phyloP scores from a whole-genome alignment of 108 stramenopile genomes.

The Pseudonitzschia multiseries region DNA sequence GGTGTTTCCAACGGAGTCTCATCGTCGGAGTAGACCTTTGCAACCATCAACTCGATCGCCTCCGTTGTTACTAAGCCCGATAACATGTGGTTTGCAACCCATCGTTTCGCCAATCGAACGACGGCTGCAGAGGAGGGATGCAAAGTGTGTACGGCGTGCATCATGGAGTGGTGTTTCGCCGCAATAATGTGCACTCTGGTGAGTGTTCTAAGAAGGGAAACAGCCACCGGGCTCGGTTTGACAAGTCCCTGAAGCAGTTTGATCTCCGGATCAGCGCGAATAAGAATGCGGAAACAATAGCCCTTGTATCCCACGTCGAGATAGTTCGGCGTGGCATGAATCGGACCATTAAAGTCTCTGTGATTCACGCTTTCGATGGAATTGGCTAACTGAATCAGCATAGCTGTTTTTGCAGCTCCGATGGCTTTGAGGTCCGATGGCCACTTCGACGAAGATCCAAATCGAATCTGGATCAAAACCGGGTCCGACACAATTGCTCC shows the following conservation, averaged over 20 bases:
- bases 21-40: conserved; percentile 68
- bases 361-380: conserved; percentile 56
- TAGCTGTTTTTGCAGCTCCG: conserved; percentile 87
- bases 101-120: conserved; percentile 68
- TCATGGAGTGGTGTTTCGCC: conserved; percentile 74
- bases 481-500: conserved; percentile 59
- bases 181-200: conserved; percentile 64
- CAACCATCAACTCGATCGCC: conserved; percentile 79
- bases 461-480: conserved; percentile 74
- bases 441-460: conserved; percentile 81
- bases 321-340: conserved; percentile 59
- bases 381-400: conserved; percentile 77
- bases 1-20: conserved; percentile 49
- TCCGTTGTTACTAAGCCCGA: conserved; percentile 73
- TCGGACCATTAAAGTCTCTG: conserved; percentile 55
- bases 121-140: conserved; percentile 76
- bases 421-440: conserved; percentile 81
- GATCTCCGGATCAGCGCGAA: conserved; percentile 84
- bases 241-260: conserved; percentile 52
- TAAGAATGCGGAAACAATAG: conserved; percentile 73
- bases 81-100: conserved; percentile 78
- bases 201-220: conserved; percentile 39
- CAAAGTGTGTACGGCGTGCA: conserved; percentile 74
- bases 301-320: conserved; percentile 72
- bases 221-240: conserved; percentile 61